phyloP scores from a whole-genome alignment of 331 rosid species.

The Ulmus americana region DNA sequence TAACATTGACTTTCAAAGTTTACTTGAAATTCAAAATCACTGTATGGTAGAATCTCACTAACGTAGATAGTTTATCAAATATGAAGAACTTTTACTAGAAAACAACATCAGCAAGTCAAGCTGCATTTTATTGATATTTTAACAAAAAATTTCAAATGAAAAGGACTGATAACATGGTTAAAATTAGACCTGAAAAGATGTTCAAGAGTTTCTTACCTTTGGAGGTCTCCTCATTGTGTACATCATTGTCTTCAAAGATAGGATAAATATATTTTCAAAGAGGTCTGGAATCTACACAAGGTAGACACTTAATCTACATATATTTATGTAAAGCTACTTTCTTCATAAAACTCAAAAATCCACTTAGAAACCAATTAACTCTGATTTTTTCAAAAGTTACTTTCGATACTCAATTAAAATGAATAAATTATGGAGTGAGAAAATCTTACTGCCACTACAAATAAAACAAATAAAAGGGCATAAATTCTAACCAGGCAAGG shows the following conservation, averaged over 20 bases:
- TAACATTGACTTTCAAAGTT: too few relatives aligned
- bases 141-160: background rate
- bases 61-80: background rate
- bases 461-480: constrained; percentile 12
- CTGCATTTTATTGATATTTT: background rate
- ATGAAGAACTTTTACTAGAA: background rate
- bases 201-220: constrained; percentile 51
- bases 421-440: background rate
- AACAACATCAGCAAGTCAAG: constrained; percentile 1
- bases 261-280: constrained; percentile 45
- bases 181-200: background rate
- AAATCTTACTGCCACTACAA: constrained; percentile 12
- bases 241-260: constrained; percentile 67
- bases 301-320: constrained; percentile 1
- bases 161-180: background rate
- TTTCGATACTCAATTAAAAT: background rate
- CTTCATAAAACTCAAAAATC: constrained; percentile 1
- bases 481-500: constrained; percentile 64
- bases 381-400: constrained; percentile 1
- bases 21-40: too few relatives aligned
- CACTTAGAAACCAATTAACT: constrained; percentile 15
- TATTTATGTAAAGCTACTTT: background rate
- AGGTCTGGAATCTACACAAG: background rate
- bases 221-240: constrained; percentile 67
- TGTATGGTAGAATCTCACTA: too few relatives aligned